Conservation (phyloP, 805 yeast genomes). For the Metschnikowia matae region DNA sequence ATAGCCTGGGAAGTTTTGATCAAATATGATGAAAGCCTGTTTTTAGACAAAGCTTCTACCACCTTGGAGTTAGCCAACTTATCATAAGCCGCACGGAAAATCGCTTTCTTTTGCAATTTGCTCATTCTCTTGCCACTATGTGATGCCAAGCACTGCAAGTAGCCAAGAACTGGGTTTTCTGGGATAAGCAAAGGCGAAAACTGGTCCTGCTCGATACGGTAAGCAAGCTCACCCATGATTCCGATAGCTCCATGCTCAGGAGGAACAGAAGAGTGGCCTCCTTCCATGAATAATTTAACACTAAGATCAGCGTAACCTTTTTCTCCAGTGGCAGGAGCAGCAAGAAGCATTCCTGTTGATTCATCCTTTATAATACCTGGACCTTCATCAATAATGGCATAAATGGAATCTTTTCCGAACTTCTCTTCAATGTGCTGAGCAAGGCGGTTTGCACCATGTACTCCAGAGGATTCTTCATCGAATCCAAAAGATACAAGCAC, state of each 20-base stretch:
- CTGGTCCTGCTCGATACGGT: constrained; percentile 53
- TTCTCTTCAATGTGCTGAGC: constrained; percentile 10
- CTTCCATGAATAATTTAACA: constrained; percentile 50
- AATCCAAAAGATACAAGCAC: constrained; percentile 16
- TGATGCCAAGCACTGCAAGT: constrained; percentile 61
- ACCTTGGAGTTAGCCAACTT: constrained; percentile 29
- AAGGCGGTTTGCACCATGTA: constrained; percentile 10
- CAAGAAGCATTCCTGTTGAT: constrained; percentile 10
- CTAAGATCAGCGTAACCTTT: constrained; percentile 16
- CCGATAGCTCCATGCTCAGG: constrained; percentile 83
- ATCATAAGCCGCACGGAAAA: constrained; percentile 35
- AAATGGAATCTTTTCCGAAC: constrained; percentile 14
- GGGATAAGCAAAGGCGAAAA: constrained; percentile 44
- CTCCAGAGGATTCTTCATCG: constrained; percentile 19
- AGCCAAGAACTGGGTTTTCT: constrained; percentile 56
- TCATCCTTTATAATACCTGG: constrained; percentile 13
- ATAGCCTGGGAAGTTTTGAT: constrained; percentile 33
- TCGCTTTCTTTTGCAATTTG: constrained; percentile 22
- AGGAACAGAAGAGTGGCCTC: constrained; percentile 81
- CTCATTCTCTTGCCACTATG: constrained; percentile 31
- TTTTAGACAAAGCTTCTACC: constrained; percentile 17
- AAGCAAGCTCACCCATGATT: constrained; percentile 56
- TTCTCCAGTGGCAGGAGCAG: constrained; percentile 17
- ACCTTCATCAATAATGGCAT: constrained; percentile 20
- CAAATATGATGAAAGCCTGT: constrained; percentile 24